Evolutionary conservation across 2,329 filamentous ascomycete genomes (phyloP).

Genomic region (Aspergillus luchuensis): DNA sequence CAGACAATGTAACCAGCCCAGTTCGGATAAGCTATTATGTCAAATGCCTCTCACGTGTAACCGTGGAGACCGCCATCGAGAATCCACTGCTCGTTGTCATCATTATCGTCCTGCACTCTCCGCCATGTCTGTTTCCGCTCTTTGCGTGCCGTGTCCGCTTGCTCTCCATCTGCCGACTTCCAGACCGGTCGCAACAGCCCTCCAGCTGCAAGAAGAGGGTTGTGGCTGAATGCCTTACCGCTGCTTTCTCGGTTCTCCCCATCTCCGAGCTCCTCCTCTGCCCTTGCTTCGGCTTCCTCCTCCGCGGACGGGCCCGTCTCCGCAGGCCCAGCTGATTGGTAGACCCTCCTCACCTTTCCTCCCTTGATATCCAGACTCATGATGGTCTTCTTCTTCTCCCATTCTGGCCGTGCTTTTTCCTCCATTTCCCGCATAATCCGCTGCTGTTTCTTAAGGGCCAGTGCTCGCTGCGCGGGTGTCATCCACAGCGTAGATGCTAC

Average conservation of each 20-base stretch:
- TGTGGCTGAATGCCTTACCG: conserved; percentile 43
- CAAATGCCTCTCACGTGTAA: conserved; percentile 18
- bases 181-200: conserved; percentile 49
- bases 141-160: conserved; percentile 25
- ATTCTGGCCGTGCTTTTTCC: conserved; percentile 81
- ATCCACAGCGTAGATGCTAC: conserved; percentile 76
- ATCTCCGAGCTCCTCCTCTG: conserved; percentile 22
- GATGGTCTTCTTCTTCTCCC: conserved; percentile 83
- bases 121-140: conserved; percentile 48
- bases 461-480: conserved; percentile 76
- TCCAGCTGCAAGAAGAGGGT: conserved; percentile 47
- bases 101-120: conserved; percentile 50
- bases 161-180: conserved; percentile 39
- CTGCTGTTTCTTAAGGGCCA: conserved; percentile 83
- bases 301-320: conserved; percentile 25
- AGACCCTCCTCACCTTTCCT: conserved; percentile 68
- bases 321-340: conserved; percentile 37
- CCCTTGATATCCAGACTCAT: conserved; percentile 81
- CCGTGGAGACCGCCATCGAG: conserved; percentile 48
- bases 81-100: conserved; percentile 53
- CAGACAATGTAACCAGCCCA: no score
- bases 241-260: conserved; percentile 20
- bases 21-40: background rate
- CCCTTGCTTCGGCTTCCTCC: conserved; percentile 31
- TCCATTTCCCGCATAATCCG: conserved; percentile 81